phyloP scores from a whole-genome alignment of 345 rosid genomes.

The Hirschfeldia incana region DNA sequence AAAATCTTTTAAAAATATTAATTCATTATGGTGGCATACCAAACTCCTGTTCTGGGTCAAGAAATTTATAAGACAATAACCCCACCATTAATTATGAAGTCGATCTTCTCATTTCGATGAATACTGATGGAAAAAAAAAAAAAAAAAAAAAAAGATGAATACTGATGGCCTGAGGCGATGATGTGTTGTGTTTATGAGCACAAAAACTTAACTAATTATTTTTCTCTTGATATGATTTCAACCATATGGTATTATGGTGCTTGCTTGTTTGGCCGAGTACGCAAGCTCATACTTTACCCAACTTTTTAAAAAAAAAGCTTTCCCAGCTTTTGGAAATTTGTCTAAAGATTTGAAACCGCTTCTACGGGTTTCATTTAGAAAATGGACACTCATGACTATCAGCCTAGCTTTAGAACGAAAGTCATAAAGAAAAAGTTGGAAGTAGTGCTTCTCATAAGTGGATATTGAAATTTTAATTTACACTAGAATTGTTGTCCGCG shows the following conservation, averaged over 20 bases:
- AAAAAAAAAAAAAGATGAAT: too few relatives aligned
- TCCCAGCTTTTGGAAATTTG: constrained; percentile 29
- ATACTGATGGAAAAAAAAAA: too few relatives aligned
- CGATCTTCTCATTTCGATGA: constrained; percentile 19
- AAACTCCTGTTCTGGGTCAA: not conserved
- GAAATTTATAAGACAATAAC: not conserved
- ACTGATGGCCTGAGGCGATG: too few relatives aligned
- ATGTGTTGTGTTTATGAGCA: constrained; percentile 22
- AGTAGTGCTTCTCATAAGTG: constrained; percentile 42
- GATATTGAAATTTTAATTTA: not conserved
- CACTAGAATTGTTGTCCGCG: too few relatives aligned
- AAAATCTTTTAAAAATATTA: not conserved
- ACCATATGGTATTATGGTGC: constrained; percentile 14
- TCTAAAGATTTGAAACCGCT: constrained; percentile 42
- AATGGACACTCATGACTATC: constrained; percentile 26
- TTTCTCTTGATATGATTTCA: constrained; percentile 13
- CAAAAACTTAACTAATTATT: not conserved
- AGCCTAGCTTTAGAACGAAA: constrained; percentile 31
- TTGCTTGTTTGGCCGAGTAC: constrained; percentile 39
- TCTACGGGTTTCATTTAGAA: constrained; percentile 26
- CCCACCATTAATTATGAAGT: constrained; percentile 26
- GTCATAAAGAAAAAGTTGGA: constrained; percentile 39
- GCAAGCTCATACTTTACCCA: constrained; percentile 11
- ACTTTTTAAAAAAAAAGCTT: constrained; percentile 5
- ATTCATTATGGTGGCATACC: not conserved